Base-by-base conservation (phyloP, 768 basidiomycete species). In the Psilocybe azurescens region DNA sequence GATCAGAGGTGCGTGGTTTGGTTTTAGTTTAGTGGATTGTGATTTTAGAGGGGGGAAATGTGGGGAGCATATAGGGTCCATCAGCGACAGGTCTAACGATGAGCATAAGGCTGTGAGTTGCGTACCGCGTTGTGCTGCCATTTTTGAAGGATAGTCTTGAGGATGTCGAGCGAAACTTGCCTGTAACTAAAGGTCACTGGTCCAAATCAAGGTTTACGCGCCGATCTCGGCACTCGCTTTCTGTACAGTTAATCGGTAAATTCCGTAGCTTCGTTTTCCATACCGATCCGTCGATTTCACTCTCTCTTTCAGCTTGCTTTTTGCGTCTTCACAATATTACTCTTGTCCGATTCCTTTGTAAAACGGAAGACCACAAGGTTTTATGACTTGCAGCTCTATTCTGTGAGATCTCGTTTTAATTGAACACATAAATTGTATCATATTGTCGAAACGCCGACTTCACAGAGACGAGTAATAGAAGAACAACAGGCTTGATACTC, bases 51-150 rank as follows among this genome's bases (percentile, higher is more conserved):
- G n/a, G 10, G 36, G 32, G 44, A 20, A 44, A 20, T 18, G 28
- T n/a, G 49, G n/a, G 38, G 44, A 44, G 20, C 36, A 48, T 32
- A 7, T 49, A 59, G 50, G 28, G 14, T 53, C 39, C 54, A 44
- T 66, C 63, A 59, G 66, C 61, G 55, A 24, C 48, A 33, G 18
- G 46, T 36, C 20, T 5, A 54, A 62, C 53, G 52, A 53, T 39
- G 36, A 61, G 53, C 13, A 51, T 39, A 20, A 56, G n/a, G 33
- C 13, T 18, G 39, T 18, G 32, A 29, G 11, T 6, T 39, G 58
- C 69, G 58, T 68, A 73, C 75, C 74, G 69, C 73, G 73, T 64
- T 62, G 64, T 65, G 66, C 64, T 67, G 76, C 74, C 76, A 77
- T 77, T 77, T 74, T 74, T 70, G 64, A 47, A 62, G 59, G 51